Base-by-base conservation (phyloP, 345 rosid genomes). In the Pistacia vera region DNA sequence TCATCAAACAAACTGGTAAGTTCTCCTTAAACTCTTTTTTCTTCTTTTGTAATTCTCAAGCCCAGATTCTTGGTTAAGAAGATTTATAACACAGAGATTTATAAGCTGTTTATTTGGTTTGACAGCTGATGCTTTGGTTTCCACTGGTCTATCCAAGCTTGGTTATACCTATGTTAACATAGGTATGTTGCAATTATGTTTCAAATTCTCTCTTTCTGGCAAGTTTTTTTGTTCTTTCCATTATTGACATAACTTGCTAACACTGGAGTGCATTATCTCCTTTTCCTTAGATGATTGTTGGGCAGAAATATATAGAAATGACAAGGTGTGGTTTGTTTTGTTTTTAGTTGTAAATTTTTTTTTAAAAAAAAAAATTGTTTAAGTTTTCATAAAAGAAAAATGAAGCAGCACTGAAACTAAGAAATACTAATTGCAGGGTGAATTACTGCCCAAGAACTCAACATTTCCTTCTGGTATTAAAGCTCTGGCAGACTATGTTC, bases 381-480 rank as follows among this genome's bases (percentile, higher is more conserved):
- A 8, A 55, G 12, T 7, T 56, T 8, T 11, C 10, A 3, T 2
- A 46, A 66, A 46, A 59, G 18, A 17, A 71, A 8, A 28, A 2
- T 48, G 22, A 20, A 63, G 56, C 22, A 67, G 58, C 30, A 46
- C 51, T 68, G 76, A 66, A 10, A 41, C 46, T 46, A 11, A 3
- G 20, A 20, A 58, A 67, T 70, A 10, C 59, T 11, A 54, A 74
- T 63, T 83, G 76, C 84, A 94, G 98, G 95, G 95, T 5, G 83
- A 75, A 68, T 76, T 94, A 76, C 90, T 91, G 71, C 82, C 95
- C 0, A 90, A 81, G 79, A 86, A 82, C 12, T 71, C 87, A 52
- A 90, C 91, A 13, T 92, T 94, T 76, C 97, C 98, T 20, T 91
- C 97, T 72, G 98, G 98, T 63, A 90, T 94, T 17, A 92, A 89